Evolutionary conservation across 2,329 filamentous ascomycete species (phyloP).

Genomic region (Aspergillus alliaceus): DNA sequence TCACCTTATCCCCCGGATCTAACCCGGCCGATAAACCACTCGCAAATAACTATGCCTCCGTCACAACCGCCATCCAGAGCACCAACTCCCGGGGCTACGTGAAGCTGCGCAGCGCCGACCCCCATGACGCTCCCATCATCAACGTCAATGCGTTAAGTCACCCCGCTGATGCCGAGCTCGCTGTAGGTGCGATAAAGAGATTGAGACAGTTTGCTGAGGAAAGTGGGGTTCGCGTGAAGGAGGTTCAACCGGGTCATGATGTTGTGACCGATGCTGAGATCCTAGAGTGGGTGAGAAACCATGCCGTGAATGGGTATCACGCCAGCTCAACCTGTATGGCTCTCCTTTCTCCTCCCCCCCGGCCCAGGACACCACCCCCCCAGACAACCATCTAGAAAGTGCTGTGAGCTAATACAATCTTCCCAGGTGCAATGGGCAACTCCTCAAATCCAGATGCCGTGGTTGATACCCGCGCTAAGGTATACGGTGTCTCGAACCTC

Average conservation of each 20-base stretch:
- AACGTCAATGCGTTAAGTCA: constrained; percentile 10
- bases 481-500: background rate
- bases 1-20: background rate
- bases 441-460: background rate
- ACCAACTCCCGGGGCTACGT: constrained; percentile 30
- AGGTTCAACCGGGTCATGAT: background rate
- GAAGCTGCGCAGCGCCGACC: constrained; percentile 6
- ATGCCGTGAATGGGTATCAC: background rate
- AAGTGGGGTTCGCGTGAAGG: background rate
- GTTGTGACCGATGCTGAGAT: background rate
- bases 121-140: constrained; percentile 11
- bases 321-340: background rate
- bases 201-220: background rate
- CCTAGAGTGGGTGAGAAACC: background rate
- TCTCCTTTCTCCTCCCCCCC: too few species aligned
- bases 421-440: background rate
- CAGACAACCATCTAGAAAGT: too few species aligned
- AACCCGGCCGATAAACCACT: constrained; percentile 9
- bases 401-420: too few species aligned
- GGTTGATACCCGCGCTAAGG: background rate
- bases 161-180: constrained; percentile 11
- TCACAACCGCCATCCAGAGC: constrained; percentile 10
- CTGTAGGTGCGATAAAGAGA: constrained; percentile 6
- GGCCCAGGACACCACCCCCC: too few species aligned
- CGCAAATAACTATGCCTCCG: constrained; percentile 10